Percentiles rank a stretch among this genome's conserved stretches.
Conservation (phyloP, 2,329 filamentous ascomycete species). For the Eurotiales sp. region DNA sequence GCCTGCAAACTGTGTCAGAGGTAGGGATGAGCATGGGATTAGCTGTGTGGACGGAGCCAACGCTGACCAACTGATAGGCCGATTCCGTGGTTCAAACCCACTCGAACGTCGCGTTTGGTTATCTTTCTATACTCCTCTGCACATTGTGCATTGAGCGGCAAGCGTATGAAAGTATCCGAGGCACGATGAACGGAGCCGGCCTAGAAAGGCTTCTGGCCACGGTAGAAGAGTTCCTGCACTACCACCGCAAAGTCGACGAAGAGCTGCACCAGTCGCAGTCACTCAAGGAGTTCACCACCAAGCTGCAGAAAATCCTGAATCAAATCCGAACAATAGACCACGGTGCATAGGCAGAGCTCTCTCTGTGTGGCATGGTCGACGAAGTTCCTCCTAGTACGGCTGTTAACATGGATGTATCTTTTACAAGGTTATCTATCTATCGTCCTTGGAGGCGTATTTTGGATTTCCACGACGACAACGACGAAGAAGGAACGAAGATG, state of each 20-base stretch:
- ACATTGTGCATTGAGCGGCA: constrained; percentile 64
- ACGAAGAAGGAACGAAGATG: too few relatives aligned
- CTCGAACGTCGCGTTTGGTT: constrained; percentile 79
- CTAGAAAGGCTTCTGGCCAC: constrained; percentile 52
- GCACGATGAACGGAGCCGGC: constrained; percentile 43
- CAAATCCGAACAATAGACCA: constrained; percentile 31
- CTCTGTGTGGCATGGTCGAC: too few relatives aligned
- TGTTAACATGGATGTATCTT: too few relatives aligned
- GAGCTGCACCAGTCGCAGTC: constrained; percentile 39
- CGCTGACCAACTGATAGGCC: constrained; percentile 34
- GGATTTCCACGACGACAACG: too few relatives aligned
- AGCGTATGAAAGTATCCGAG: constrained; percentile 42
- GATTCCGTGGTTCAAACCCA: constrained; percentile 64
- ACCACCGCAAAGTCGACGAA: constrained; percentile 58
- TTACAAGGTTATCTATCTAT: too few relatives aligned
- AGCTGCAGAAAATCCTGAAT: constrained; percentile 52
- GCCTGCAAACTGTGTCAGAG: constrained; percentile 62
- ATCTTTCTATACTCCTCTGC: constrained; percentile 77
- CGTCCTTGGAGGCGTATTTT: too few relatives aligned
- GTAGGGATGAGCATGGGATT: constrained; percentile 47
- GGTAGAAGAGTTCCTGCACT: constrained; percentile 59
- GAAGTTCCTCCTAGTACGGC: too few relatives aligned
- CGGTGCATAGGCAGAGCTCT: neutral
- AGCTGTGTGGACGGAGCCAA: neutral
- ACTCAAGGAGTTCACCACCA: constrained; percentile 50